Base-by-base conservation (phyloP, 768 basidiomycete species). In the Leccinum aurantiacum region DNA sequence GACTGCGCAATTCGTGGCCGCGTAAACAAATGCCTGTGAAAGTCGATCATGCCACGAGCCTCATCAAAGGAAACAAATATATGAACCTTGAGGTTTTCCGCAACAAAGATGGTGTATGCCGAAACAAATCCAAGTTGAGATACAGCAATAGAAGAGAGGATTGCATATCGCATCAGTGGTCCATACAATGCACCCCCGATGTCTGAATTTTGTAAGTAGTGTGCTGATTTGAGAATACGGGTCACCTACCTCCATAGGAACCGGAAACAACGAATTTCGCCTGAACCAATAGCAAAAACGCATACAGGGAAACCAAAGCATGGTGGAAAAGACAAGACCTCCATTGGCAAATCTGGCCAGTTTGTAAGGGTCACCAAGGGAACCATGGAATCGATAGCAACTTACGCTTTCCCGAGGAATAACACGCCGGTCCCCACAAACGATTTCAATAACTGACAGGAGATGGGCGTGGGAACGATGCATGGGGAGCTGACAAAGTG, bases 391-490 rank as follows among this genome's bases (percentile, higher is more conserved):
- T 35, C 31, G 17, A 46, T 14, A 52, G 19, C 9, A 25, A 64
- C 53, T 68, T 73, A 94, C 90, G 88, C 97, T 77, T 93, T 96
- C 54, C 94, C 97, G 27, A 99, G 82, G 78, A 99, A 98, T 37
- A 99, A 73, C 10, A 99, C 90, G 15, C 96, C 96, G 14, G 96
- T 98, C 22, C 96, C 96, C 51, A 98, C 87, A 67, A 98, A 98
- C 1, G 90, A 86, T 75, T 98, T 98, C 60, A 97, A 77, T 57
- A 98, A 76, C 93, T 95, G 41, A 61, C 44, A 17, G 31, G n/a
- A 35, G 33, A 54, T 27, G 17, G 11, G 3, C 27, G 51, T 61
- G 31, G 52, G 25, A 46, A 60, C 54, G 52, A 51, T 60, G 51
- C 60, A 31, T 6, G 19, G 33, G 27, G 19, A 55, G 25, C 7